phyloP scores from a whole-genome alignment of 2,329 filamentous ascomycete species.

The Aspergillus candidus region DNA sequence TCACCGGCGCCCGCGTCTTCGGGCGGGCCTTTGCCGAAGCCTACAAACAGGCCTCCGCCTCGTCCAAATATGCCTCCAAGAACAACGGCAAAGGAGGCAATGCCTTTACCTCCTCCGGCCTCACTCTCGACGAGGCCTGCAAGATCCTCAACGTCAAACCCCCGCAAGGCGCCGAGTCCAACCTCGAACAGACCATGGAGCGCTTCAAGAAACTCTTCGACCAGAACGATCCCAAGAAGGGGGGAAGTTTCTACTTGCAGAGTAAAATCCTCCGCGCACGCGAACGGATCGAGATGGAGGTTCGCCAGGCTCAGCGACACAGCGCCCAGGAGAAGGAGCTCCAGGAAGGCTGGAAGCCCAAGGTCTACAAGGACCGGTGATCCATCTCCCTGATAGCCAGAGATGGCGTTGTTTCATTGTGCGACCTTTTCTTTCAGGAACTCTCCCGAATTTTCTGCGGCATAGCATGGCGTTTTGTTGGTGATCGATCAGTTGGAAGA shows the following conservation, averaged over 20 bases:
- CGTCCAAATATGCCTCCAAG: conserved; percentile 72
- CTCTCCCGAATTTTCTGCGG: conserved; percentile 20
- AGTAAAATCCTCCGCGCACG: conserved; percentile 91
- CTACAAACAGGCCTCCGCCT: conserved; percentile 88
- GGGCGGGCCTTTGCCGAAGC: conserved; percentile 90
- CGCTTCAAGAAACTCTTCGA: conserved; percentile 95
- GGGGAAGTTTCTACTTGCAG: conserved; percentile 95
- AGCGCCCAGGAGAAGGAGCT: conserved; percentile 69
- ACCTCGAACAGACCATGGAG: conserved; percentile 72
- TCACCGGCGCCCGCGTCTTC: conserved; percentile 85
- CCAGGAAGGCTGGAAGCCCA: conserved; percentile 86
- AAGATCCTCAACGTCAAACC: conserved; percentile 95
- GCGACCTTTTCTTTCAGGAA: conserved; percentile 3
- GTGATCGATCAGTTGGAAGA: conserved; percentile 21
- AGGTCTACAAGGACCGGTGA: conserved; percentile 82
- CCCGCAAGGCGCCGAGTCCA: conserved; percentile 68
- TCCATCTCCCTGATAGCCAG: conserved; percentile 2
- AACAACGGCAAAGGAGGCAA: conserved; percentile 53
- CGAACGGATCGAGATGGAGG: conserved; percentile 85
- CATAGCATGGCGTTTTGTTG: conserved; percentile 41
- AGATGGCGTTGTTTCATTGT: conserved; percentile 4
- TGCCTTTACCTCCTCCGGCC: conserved; percentile 59
- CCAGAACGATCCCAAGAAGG: conserved; percentile 87
- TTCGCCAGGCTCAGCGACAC: conserved; percentile 65
- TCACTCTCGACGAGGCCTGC: conserved; percentile 94